Evolutionary conservation across 2,329 filamentous ascomycete species (phyloP), one percentile per base, ranked within the genome.

Genomic region (Fusarium sp.): DNA sequence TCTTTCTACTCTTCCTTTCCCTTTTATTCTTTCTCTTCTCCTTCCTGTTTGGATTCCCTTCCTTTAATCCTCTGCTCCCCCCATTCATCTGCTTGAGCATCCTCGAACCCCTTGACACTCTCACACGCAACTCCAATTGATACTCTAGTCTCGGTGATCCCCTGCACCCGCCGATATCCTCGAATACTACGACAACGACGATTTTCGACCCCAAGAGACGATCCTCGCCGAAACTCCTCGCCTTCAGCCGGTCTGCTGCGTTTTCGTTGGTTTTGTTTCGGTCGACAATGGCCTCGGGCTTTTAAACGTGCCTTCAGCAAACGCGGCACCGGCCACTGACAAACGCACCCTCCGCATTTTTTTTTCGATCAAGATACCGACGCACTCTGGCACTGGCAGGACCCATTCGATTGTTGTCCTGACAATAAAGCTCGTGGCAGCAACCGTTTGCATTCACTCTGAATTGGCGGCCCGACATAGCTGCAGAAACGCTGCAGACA

Each of bases 211-310:
- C 47, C n/a, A 13, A 57, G 43, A 59, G 56, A 60, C 68, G 54
- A 62, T 31, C 30, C 47, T 34, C 34, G 8, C 51, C 68, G 60
- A 67, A 47, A 36, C 51, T 37, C 62, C 55, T 67, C 60, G 31
- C 60, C 48, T 61, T 47, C 28, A 66, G 63, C 57, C 50, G 63
- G 56, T 62, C 60, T 56, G 57, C 54, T 60, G 57, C 48, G 37
- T 60, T 31, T 57, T 60, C 50, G 46, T 53, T 41, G 61, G 62
- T 50, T 52, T 65, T 65, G 60, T 64, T 55, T 37, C 56, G 55
- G 62, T 73, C 71, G 53, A 73, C 66, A 71, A 77, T 78, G 77
- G 74, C 70, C 60, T 57, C 66, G 63, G 48, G 54, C 55, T 63
- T 58, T 58, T 56, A 43, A 34, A 60, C 40, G 55, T 30, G 55